Conservation (phyloP, 2,329 filamentous ascomycete species). For the Talaromyces islandicus region DNA sequence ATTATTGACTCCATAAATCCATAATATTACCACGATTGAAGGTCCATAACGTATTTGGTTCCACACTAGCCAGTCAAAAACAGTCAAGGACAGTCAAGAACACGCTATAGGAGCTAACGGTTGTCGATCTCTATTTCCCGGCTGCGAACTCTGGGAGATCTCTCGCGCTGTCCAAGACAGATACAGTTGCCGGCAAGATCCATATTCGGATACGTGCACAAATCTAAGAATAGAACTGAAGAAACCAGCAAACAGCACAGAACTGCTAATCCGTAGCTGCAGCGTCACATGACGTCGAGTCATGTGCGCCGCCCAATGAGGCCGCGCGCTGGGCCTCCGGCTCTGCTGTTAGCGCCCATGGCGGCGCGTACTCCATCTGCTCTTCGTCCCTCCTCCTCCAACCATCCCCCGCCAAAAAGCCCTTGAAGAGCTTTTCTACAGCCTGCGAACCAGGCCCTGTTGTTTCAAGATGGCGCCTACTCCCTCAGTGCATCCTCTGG, state of each 20-base stretch:
- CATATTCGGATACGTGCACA: background rate
- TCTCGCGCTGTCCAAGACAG: background rate
- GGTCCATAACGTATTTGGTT: background rate
- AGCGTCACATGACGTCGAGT: background rate
- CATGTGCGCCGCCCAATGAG: background rate
- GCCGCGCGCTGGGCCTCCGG: background rate
- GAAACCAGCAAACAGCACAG: background rate
- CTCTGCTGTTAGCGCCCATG: conserved; percentile 1
- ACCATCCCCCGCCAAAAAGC: background rate
- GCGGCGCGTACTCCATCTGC: conserved; percentile 4
- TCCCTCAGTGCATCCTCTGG: background rate
- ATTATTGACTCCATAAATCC: background rate
- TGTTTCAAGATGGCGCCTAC: conserved; percentile 9
- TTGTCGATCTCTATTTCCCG: background rate
- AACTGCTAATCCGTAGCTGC: background rate
- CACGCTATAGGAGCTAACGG: no score
- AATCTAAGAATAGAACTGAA: background rate
- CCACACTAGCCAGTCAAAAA: background rate
- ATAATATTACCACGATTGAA: background rate
- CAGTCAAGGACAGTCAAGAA: no score
- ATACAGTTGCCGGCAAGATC: background rate
- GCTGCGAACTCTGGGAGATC: background rate
- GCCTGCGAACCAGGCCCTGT: conserved; percentile 1
- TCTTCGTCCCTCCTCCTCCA: conserved; percentile 3
- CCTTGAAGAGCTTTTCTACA: background rate